Evolutionary conservation across 2,329 filamentous ascomycete genomes (phyloP).

Genomic region (Pseudocercospora macadamiae): DNA sequence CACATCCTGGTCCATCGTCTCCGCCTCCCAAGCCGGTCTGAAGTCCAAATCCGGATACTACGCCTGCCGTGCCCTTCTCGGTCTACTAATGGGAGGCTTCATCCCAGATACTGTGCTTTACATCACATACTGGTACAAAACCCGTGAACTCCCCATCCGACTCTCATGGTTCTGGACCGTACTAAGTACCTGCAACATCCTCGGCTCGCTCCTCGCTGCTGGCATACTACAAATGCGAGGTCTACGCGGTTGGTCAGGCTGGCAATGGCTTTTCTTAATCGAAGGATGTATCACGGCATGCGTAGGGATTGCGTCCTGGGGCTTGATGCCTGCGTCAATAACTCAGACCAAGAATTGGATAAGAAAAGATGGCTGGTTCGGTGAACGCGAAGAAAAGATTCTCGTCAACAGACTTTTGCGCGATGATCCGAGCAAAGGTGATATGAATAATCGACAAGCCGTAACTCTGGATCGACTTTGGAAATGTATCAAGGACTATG

Average conservation of each 20-base stretch:
- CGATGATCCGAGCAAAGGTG: conserved; percentile 59
- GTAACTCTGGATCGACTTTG: conserved; percentile 48
- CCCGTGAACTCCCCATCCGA: conserved; percentile 45
- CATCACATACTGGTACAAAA: conserved; percentile 35
- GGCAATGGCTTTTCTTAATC: conserved; percentile 37
- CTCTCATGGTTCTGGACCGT: conserved; percentile 48
- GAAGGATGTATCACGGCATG: conserved; percentile 37
- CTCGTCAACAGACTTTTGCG: conserved; percentile 64
- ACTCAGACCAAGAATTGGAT: conserved; percentile 63
- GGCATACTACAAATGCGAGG: conserved; percentile 51
- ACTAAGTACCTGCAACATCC: conserved; percentile 34
- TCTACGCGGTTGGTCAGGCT: conserved; percentile 32
- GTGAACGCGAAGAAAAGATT: conserved; percentile 67
- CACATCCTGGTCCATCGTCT: conserved; percentile 48
- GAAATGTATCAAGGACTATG: conserved; percentile 28
- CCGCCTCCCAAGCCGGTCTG: conserved; percentile 34
- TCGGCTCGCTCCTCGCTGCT: conserved; percentile 53
- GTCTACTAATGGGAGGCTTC: conserved; percentile 43
- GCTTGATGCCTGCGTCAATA: conserved; percentile 54
- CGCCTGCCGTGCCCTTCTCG: conserved; percentile 43
- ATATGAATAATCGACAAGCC: conserved; percentile 63
- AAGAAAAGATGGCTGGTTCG: conserved; percentile 61
- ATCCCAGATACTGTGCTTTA: conserved; percentile 55
- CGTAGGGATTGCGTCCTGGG: conserved; percentile 36
- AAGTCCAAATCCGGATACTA: conserved; percentile 41